These are phyloP conservation scores for Carex sylvatica DNA, from an alignment of 202 grass and related monocot species.

Conservation along the genomic window DNA sequence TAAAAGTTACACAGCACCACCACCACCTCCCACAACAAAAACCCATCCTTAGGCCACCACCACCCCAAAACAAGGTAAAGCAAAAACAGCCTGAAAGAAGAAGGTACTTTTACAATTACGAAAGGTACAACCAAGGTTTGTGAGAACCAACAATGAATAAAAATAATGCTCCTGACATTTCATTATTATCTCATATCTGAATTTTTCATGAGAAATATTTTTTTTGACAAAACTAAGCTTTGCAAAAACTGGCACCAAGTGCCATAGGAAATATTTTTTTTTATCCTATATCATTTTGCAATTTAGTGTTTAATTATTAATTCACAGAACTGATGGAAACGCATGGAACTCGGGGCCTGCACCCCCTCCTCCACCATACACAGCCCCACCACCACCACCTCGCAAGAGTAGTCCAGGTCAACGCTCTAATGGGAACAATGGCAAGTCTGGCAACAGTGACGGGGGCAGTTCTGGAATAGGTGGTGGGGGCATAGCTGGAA, in stretches of 20 bases:
- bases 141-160: background rate
- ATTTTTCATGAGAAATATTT: background rate
- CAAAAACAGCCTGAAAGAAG: background rate
- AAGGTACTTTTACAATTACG: background rate
- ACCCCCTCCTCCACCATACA: slow-evolving; percentile 83
- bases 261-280: background rate
- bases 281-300: background rate
- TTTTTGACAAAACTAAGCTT: background rate
- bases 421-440: slow-evolving; percentile 19
- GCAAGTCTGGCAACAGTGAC: slow-evolving; percentile 27
- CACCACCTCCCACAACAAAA: background rate
- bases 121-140: background rate
- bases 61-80: background rate
- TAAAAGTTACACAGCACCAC: no score
- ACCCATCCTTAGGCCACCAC: background rate
- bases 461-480: slow-evolving; percentile 37
- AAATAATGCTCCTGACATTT: background rate
- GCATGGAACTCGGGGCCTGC: slow-evolving; percentile 89
- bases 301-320: background rate
- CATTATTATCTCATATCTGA: background rate
- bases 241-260: background rate
- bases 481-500: slow-evolving; percentile 79
- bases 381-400: slow-evolving; percentile 70
- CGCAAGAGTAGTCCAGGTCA: slow-evolving; percentile 48
- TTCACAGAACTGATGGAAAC: slow-evolving; percentile 72